Conservation (phyloP, 768 basidiomycete genomes). For the Boletales sp. region DNA sequence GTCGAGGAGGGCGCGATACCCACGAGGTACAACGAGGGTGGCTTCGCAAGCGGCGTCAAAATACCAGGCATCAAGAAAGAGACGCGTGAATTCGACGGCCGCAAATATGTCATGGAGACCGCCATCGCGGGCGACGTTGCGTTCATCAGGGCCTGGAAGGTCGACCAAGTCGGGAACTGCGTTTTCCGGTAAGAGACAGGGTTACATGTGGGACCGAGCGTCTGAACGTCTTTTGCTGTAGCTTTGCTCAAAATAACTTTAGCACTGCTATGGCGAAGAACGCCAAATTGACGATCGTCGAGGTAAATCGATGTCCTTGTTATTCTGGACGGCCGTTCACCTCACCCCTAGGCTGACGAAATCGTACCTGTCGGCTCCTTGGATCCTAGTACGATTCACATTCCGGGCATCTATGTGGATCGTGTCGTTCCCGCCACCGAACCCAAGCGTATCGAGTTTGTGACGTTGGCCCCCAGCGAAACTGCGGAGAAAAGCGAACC, state of each 20-base stretch:
- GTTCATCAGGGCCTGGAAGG: conserved; percentile 88
- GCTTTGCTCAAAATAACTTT: conserved; percentile 88
- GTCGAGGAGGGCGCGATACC: conserved; percentile 79
- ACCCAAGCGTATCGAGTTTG: conserved; percentile 75
- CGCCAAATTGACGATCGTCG: conserved; percentile 86
- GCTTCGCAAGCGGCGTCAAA: conserved; percentile 64
- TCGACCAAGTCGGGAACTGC: conserved; percentile 86
- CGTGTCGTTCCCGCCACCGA: conserved; percentile 77
- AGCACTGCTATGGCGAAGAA: conserved; percentile 84
- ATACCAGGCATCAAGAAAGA: conserved; percentile 77
- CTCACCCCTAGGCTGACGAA: conserved; percentile 64
- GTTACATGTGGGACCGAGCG: not conserved
- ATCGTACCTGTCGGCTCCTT: conserved; percentile 83
- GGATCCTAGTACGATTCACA: conserved; percentile 76
- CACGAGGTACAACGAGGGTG: conserved; percentile 72
- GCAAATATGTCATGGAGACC: conserved; percentile 76
- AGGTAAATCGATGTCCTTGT: conserved; percentile 43
- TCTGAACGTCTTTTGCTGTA: conserved; percentile 23
- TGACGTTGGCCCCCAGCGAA: conserved; percentile 58
- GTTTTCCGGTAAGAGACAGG: conserved; percentile 67
- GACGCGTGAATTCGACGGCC: conserved; percentile 70
- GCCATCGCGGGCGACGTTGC: conserved; percentile 80
- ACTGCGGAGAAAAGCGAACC: conserved; percentile 24
- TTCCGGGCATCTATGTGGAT: conserved; percentile 86
- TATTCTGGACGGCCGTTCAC: not conserved